A percentile compares a stretch with the other conserved stretches of the same genome.
Conservation (phyloP, 768 basidiomycete species). For the Rhizopogon vulgaris region DNA sequence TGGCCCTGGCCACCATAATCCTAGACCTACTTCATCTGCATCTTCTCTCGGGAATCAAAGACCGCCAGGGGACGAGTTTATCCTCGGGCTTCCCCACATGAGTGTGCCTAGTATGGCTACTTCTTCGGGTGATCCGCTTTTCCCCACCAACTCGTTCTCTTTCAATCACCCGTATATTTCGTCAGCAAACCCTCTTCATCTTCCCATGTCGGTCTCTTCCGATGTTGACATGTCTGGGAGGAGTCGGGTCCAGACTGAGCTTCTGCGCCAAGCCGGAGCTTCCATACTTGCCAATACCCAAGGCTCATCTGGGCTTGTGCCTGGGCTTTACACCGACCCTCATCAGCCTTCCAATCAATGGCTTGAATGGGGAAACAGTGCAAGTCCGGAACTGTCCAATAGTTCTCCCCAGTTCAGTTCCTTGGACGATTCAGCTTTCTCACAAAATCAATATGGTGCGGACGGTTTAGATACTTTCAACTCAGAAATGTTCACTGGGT, state of each 20-base stretch:
- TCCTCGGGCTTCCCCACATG: constrained; percentile 34
- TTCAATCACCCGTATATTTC: constrained; percentile 18
- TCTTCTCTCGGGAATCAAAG: constrained; percentile 18
- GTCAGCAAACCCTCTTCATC: constrained; percentile 13
- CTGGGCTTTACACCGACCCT: constrained; percentile 13
- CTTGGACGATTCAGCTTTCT: constrained; percentile 24
- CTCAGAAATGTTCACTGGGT: constrained; percentile 8
- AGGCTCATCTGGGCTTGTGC: constrained; percentile 5
- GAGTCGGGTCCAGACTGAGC: constrained; percentile 42
- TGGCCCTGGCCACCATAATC: constrained; percentile 59
- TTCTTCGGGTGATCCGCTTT: constrained; percentile 21
- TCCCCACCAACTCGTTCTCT: constrained; percentile 26
- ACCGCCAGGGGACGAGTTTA: constrained; percentile 35
- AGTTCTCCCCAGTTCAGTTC: constrained; percentile 9
- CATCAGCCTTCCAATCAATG: constrained; percentile 11
- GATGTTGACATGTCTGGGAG: constrained; percentile 40
- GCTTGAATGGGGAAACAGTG: constrained; percentile 25
- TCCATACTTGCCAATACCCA: constrained; percentile 5
- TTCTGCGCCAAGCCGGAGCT: constrained; percentile 29
- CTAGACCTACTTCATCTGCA: constrained; percentile 30
- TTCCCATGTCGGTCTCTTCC: constrained; percentile 14
- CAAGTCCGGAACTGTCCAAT: neutral
- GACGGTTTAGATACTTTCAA: constrained; percentile 7
- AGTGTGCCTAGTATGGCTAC: constrained; percentile 24
- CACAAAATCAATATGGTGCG: constrained; percentile 19